Evolutionary conservation across 2,329 filamentous ascomycete species (phyloP), one percentile per base, ranked within the genome.

Genomic region (Colletotrichum noveboracense): DNA sequence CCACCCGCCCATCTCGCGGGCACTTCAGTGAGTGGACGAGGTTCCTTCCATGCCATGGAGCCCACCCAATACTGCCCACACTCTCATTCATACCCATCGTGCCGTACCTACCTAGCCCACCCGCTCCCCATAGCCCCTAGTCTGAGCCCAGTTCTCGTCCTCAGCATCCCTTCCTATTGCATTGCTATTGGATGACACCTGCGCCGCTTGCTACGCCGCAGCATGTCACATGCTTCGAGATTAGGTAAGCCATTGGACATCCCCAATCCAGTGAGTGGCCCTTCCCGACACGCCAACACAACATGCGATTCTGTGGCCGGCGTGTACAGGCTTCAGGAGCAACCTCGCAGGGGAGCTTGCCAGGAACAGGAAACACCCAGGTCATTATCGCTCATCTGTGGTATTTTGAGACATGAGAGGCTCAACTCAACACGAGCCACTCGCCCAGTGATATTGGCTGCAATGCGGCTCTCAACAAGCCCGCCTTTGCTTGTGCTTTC

Each of bases 211-310:
- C n/a, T 14, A 34, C 21, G 69, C 26, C 14, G 32, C 36, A 48
- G 64, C 34, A 73, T 66, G 70, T 76, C 70, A 74, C 70, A 76
- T 76, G 74, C 70, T 69, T 72, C 21, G 21, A 24, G 70, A 34
- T 76, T 69, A 76, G 43, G 64, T 74, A 76, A 73, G 56, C 43
- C 18, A 21, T 4, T 52, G 43, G n/a, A 21, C 43, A 52, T 52
- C n/a, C 36, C n/a, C n/a, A 48, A 48, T 48, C n/a, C 43, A 12
- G 36, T 38, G 36, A 38, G 16, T 43, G 36, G 36, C 36, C 16
- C 38, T 48, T 48, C 38, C 38, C 18, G 43, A 48, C 43, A 48
- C 43, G n/a, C 43, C 43, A 48, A 21, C 43, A n/a, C 43, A 4
- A 52, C 43, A 52, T 34, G 56, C 70, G 70, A 73, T 43, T 36